Evolutionary conservation across 225 moss, liverwort and hornwort species (phyloP), one percentile per base, ranked within the genome.

Genomic region (Bryoerythrophyllum caledonicum): DNA sequence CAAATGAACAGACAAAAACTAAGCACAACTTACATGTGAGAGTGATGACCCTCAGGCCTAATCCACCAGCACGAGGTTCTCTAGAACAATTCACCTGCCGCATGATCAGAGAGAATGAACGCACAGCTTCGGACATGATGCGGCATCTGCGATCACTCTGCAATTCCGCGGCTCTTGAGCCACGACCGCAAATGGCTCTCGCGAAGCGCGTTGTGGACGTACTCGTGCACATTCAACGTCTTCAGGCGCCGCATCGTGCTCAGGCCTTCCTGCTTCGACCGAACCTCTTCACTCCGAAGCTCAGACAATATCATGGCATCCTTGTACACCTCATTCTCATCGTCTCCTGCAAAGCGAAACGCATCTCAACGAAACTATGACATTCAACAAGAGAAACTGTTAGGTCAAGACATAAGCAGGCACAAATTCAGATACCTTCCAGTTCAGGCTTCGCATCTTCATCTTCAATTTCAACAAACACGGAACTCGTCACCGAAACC

Each of bases 191-290:
- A 67, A 46, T 85, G 76, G 60, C 85, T 90, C 46, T 70, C 81
- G 25, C 71, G 83, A 17, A 92, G 71, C 11, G 90, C 86, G 69
- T 59, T 80, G 60, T 92, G 90, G 48, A 92, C 88, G 43, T 88
- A 90, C 25, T 86, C 81, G 26, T 90, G 92, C 78, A 90, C 92
- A 82, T 88, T 72, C 57, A 92, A 72, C 28, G 70, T 85, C 74
- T 83, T 88, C 52, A 92, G 73, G 38, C 85, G 81, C 79, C 88
- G 78, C 67, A 80, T 74, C 24, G 86, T 86, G 74, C 85, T 86
- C 2, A 92, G 71, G 2, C 74, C 84, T 78, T 81, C 75, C 65
- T 81, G 77, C 54, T 82, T 72, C 16, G 72, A 51, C 51, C 51
- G 67, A 76, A 80, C 70, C 32, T 79, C 77, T 30, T 84, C 77